Evolutionary conservation across 164 flowering plant species (phyloP).

Genomic region (Umbellularia californica): DNA sequence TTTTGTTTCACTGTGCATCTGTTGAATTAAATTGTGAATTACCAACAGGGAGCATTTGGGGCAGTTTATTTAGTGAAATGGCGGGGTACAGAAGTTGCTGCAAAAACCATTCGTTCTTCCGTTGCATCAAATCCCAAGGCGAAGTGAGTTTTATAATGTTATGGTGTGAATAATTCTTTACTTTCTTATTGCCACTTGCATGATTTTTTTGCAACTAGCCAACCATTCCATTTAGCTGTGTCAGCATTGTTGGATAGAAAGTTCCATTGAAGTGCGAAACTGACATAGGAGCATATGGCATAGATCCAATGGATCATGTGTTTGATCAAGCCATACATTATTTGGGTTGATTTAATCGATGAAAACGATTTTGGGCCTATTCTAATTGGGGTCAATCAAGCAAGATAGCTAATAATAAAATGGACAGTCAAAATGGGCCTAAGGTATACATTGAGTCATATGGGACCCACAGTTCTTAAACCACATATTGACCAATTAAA

Average conservation of each 20-base stretch:
- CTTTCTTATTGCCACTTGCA: neutral
- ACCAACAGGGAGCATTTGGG: slow-evolving; percentile 55
- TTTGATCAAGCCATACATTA: too few species aligned
- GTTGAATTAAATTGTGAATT: neutral
- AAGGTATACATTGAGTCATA: too few species aligned
- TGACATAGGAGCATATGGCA: too few species aligned
- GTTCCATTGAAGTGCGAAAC: neutral
- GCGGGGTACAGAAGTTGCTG: slow-evolving; percentile 69
- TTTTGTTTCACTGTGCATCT: too few species aligned
- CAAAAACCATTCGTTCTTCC: slow-evolving; percentile 66
- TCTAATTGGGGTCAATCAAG: too few species aligned
- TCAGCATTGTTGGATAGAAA: neutral
- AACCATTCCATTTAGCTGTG: neutral
- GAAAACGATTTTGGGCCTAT: too few species aligned
- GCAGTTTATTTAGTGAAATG: slow-evolving; percentile 62
- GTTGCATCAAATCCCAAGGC: slow-evolving; percentile 53
- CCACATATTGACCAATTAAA: too few species aligned
- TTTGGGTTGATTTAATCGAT: too few species aligned
- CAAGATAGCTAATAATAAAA: too few species aligned
- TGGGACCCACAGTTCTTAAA: too few species aligned
- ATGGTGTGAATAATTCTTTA: neutral
- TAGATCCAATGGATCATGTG: too few species aligned
- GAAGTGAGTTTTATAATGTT: slow-evolving; percentile 30
- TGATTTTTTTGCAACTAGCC: neutral
- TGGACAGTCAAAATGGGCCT: too few species aligned